phyloP scores from a whole-genome alignment of 2,329 filamentous ascomycete genomes.

The Ceratocystis alfenasii region DNA sequence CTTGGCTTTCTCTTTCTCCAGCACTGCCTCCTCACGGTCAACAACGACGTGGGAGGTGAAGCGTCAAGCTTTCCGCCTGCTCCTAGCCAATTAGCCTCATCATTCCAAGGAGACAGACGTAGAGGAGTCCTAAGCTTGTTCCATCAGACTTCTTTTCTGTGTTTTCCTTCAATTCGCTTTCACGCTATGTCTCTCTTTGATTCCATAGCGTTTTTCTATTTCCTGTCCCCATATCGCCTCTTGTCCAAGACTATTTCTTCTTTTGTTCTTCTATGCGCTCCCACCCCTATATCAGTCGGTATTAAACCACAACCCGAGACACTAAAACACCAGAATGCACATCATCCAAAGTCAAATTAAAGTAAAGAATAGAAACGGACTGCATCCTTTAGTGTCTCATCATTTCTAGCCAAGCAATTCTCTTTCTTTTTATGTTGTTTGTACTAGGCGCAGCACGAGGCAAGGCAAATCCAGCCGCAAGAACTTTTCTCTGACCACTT shows the following conservation, averaged over 20 bases:
- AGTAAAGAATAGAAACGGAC: background rate
- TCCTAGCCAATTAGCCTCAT: background rate
- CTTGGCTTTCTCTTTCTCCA: background rate
- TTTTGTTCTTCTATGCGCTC: background rate
- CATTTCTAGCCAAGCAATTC: background rate
- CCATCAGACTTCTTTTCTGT: background rate
- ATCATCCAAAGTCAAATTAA: background rate
- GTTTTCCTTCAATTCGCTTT: background rate
- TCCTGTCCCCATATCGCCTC: background rate
- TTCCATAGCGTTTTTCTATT: background rate
- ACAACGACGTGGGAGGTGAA: too few species aligned
- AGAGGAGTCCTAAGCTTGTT: background rate
- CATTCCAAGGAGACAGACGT: too few species aligned
- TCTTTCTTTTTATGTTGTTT: background rate
- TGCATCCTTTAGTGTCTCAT: background rate
- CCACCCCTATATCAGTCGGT: background rate
- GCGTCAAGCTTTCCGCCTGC: background rate
- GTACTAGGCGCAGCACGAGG: background rate
- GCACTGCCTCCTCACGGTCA: constrained; percentile 1
- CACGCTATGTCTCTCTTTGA: background rate
- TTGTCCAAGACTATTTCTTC: background rate
- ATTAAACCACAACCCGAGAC: background rate
- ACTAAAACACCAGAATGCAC: background rate
- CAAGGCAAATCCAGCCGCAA: background rate
- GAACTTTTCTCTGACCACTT: background rate